phyloP scores from a whole-genome alignment of 768 basidiomycete species.

The Suillus americanus region DNA sequence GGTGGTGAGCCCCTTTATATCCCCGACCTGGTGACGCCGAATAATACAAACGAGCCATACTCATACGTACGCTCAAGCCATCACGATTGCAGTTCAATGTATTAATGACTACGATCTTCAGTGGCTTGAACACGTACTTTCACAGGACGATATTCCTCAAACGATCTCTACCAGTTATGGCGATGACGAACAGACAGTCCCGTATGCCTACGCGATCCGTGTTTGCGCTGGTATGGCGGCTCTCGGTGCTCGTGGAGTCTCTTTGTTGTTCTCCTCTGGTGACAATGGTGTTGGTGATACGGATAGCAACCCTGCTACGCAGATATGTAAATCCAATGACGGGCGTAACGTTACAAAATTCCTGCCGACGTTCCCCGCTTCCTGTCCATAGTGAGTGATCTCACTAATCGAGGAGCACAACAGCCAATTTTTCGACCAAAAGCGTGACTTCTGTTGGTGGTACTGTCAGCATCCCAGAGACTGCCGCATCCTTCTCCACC shows the following conservation, averaged over 20 bases:
- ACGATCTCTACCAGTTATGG: slow-evolving; percentile 73
- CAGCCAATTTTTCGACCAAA: neutral
- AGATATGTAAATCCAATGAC: slow-evolving; percentile 55
- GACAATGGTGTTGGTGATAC: slow-evolving; percentile 56
- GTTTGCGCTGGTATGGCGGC: slow-evolving; percentile 61
- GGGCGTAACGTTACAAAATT: slow-evolving; percentile 55
- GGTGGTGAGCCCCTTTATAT: slow-evolving; percentile 59
- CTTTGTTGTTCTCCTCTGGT: slow-evolving; percentile 64
- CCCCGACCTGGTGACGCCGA: slow-evolving; percentile 43
- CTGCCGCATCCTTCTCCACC: slow-evolving; percentile 49
- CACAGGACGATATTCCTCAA: slow-evolving; percentile 45
- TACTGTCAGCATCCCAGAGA: slow-evolving; percentile 58
- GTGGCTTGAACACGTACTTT: slow-evolving; percentile 62
- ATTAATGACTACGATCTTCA: slow-evolving; percentile 21
- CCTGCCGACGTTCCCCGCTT: slow-evolving; percentile 59
- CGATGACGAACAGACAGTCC: slow-evolving; percentile 75
- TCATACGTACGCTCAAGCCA: slow-evolving; percentile 30
- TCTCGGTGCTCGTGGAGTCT: slow-evolving; percentile 68
- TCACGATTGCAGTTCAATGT: neutral
- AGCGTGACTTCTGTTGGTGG: slow-evolving; percentile 79
- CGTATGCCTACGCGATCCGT: slow-evolving; percentile 52
- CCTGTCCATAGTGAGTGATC: slow-evolving; percentile 50
- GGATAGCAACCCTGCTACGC: slow-evolving; percentile 23
- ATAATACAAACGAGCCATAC: slow-evolving; percentile 51
- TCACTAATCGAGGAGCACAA: neutral